Evolutionary conservation across 2,329 filamentous ascomycete genomes (phyloP).

Genomic region (Sarocladium kiliense): DNA sequence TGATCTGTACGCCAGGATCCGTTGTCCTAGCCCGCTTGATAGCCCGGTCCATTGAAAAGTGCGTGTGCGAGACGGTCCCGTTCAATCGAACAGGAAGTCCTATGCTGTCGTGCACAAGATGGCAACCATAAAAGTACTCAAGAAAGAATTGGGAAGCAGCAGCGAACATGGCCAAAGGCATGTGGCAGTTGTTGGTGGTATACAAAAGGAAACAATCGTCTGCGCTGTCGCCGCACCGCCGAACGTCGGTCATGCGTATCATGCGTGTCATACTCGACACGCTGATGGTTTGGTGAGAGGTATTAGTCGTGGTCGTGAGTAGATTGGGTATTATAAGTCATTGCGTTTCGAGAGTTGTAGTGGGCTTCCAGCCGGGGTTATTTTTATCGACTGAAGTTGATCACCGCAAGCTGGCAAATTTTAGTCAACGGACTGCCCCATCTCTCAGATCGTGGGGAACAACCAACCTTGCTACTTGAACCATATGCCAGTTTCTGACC

Average conservation of each 20-base stretch:
- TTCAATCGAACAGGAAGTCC: background rate
- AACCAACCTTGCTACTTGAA: constrained; percentile 54
- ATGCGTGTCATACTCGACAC: background rate
- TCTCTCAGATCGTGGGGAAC: background rate
- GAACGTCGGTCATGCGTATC: background rate
- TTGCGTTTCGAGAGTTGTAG: background rate
- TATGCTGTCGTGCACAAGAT: background rate
- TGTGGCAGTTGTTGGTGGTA: background rate
- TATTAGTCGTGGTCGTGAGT: constrained; percentile 5
- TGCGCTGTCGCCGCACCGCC: background rate
- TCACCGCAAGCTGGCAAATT: constrained; percentile 39
- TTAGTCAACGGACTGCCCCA: background rate
- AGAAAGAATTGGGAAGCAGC: background rate
- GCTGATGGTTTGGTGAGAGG: background rate
- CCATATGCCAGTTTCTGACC: constrained; percentile 60
- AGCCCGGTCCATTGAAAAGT: background rate
- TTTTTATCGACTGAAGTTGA: constrained; percentile 40
- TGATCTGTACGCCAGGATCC: background rate
- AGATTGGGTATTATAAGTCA: background rate
- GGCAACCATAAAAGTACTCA: background rate
- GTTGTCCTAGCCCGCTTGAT: background rate
- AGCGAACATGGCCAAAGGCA: background rate
- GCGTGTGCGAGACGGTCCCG: background rate
- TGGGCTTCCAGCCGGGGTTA: no score
- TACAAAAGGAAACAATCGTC: background rate